Conservation (phyloP, 176 grass and related monocot genomes). For the Lolium rigidum region DNA sequence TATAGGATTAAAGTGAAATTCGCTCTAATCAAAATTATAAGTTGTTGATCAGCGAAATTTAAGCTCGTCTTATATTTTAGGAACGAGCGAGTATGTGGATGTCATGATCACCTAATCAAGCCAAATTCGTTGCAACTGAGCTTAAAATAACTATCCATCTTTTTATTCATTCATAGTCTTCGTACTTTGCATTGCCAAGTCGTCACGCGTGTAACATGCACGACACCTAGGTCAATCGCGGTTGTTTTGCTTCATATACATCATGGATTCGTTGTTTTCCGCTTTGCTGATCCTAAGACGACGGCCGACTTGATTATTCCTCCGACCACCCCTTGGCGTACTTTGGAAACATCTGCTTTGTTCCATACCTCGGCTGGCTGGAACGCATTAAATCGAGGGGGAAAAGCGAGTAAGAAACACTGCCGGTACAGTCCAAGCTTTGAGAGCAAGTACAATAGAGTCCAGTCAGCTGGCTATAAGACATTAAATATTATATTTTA, state of each 20-base stretch:
- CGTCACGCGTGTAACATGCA: conserved; percentile 29
- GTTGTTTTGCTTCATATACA: background rate
- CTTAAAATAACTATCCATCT: conserved; percentile 5
- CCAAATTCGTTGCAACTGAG: background rate
- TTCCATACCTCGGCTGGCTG: background rate
- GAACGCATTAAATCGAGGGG: background rate
- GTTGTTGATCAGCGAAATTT: too few relatives aligned
- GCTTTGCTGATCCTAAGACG: background rate
- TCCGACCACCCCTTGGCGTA: background rate
- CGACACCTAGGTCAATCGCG: conserved; percentile 25
- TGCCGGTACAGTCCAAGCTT: background rate
- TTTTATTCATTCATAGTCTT: conserved; percentile 3
- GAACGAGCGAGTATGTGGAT: background rate
- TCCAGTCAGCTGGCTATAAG: too few relatives aligned
- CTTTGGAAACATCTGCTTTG: background rate
- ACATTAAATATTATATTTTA: too few relatives aligned
- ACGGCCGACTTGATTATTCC: conserved; percentile 34
- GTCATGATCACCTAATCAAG: background rate
- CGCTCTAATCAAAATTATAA: too few relatives aligned
- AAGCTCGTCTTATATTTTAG: too few relatives aligned
- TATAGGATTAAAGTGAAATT: too few relatives aligned
- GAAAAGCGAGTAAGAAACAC: too few relatives aligned
- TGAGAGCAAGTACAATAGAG: too few relatives aligned
- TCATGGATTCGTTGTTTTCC: background rate
- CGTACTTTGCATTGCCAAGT: conserved; percentile 39